Evolutionary conservation across 768 basidiomycete species (phyloP), one percentile per base, ranked within the genome.

Genomic region (Boletus tylopilopsis): DNA sequence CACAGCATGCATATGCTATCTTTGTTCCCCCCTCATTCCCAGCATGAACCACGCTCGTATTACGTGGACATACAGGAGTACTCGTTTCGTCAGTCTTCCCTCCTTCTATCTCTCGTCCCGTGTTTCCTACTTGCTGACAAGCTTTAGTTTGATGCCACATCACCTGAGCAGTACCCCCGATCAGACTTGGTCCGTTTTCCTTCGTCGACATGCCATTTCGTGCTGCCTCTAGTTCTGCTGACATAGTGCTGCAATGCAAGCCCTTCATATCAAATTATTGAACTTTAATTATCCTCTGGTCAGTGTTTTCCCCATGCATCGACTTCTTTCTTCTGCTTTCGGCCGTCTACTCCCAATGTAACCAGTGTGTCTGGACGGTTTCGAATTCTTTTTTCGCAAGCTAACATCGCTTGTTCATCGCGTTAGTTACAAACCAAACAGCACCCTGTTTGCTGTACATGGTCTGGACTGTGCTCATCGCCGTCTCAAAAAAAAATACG

Each of bases 181-280:
- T 40, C 37, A 11, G 40, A 35, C 49, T 47, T 41, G 42, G 38
- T 23, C 35, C 27, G 29, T 39, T 18, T 23, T 23, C 41, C 35
- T 51, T 53, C 36, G 41, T 19, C 30, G 12, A 16, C 48, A 49
- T 54, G 36, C 53, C 33, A 45, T 44, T 50, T 47, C 40, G 29
- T 45, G 54, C 52, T 40, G 52, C 47, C 10, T 43, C 34, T 18
- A 24, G 13, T n/a, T 29, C 50, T 58, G 22, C 40, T 36, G 56
- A 50, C 43, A 27, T 40, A 30, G 10, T 30, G 27, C 4, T 24
- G 29, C 15, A 48, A 32, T 11, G 32, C 47, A 50, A n/a, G n/a
- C n/a, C 39, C 54, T 57, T 63, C 58, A 64, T 62, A 57, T 63
- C 39, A 49, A 47, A 56, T 54, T 18, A 64, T 64, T 59, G 62